Conservation (phyloP, 2,329 filamentous ascomycete genomes). For the Sphaerulina vaccinii region DNA sequence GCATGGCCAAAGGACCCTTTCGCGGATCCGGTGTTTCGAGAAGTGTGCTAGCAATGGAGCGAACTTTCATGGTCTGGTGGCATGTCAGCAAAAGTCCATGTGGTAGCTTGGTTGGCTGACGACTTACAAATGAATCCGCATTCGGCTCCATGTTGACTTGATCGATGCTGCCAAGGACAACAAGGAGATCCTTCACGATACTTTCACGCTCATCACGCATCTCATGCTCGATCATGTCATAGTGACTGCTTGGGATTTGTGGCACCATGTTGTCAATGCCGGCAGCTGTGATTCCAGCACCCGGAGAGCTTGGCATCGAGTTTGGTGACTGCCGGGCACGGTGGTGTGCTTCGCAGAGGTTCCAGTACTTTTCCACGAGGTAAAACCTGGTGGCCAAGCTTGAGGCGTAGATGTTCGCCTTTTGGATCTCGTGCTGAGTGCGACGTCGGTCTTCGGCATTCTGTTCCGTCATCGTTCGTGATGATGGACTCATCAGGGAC, state of each 20-base stretch:
- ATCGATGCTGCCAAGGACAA: conserved; percentile 72
- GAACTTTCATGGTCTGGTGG: conserved; percentile 74
- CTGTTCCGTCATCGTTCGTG: conserved; percentile 33
- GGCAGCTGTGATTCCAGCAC: conserved; percentile 37
- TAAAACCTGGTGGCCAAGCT: conserved; percentile 79
- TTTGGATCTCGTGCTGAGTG: conserved; percentile 84
- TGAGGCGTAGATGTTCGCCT: conserved; percentile 83
- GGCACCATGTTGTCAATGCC: conserved; percentile 39
- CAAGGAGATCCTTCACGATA: conserved; percentile 77
- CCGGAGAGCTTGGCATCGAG: conserved; percentile 39
- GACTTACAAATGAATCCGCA: conserved; percentile 61
- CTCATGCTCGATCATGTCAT: conserved; percentile 56
- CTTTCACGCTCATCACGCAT: conserved; percentile 75
- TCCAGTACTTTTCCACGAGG: conserved; percentile 82
- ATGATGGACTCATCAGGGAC: conserved; percentile 36
- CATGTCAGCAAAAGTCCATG: conserved; percentile 2
- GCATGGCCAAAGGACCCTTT: conserved; percentile 53
- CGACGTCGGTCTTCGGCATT: conserved; percentile 42
- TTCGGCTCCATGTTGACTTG: conserved; percentile 81
- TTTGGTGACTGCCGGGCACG: conserved; percentile 36
- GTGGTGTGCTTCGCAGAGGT: conserved; percentile 65
- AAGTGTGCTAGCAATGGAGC: conserved; percentile 77
- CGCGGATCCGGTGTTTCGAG: conserved; percentile 60
- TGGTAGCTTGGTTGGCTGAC: background rate
- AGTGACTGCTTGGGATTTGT: conserved; percentile 33